Percentiles rank a stretch among this genome's conserved stretches.
These are phyloP conservation scores for Atkinsonella hypoxylon DNA, from an alignment of 2,329 filamentous ascomycete genomes.

Conservation along the genomic window DNA sequence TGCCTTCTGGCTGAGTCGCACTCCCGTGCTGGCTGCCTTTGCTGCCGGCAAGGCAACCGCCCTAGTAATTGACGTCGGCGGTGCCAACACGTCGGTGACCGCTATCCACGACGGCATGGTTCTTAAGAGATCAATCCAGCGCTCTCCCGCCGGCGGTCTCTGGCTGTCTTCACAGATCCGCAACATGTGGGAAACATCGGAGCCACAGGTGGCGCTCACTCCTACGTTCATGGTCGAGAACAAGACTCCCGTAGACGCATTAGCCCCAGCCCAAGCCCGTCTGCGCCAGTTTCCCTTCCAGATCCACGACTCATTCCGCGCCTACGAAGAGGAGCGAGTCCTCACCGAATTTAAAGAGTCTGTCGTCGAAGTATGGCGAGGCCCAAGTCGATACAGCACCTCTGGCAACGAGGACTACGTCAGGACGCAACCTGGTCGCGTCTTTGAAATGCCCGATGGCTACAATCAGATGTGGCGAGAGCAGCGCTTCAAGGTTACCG, in stretches of 20 bases:
- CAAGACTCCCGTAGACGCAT: conserved; percentile 81
- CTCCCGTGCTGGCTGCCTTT: conserved; percentile 81
- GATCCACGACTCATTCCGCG: conserved; percentile 59
- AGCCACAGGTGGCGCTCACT: conserved; percentile 60
- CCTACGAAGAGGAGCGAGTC: conserved; percentile 82
- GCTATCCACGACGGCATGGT: conserved; percentile 92
- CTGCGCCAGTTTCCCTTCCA: conserved; percentile 56
- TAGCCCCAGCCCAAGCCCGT: conserved; percentile 63
- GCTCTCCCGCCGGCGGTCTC: conserved; percentile 74
- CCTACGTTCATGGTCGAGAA: conserved; percentile 81
- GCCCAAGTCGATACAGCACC: conserved; percentile 53
- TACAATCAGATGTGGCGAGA: conserved; percentile 90
- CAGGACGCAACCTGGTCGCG: conserved; percentile 61
- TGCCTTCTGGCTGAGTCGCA: conserved; percentile 86
- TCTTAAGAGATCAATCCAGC: conserved; percentile 77
- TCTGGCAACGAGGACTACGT: conserved; percentile 67
- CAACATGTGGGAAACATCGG: conserved; percentile 57
- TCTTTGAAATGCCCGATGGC: conserved; percentile 95
- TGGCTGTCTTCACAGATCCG: conserved; percentile 87
- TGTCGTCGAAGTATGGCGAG: conserved; percentile 86
- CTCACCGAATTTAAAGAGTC: conserved; percentile 96
- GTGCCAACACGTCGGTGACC: conserved; percentile 76
- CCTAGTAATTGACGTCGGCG: conserved; percentile 84
- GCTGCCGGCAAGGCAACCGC: conserved; percentile 88
- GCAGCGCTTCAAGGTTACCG: conserved; percentile 75